phyloP scores from a whole-genome alignment of 164 flowering plant genomes.

The Santalum album region DNA sequence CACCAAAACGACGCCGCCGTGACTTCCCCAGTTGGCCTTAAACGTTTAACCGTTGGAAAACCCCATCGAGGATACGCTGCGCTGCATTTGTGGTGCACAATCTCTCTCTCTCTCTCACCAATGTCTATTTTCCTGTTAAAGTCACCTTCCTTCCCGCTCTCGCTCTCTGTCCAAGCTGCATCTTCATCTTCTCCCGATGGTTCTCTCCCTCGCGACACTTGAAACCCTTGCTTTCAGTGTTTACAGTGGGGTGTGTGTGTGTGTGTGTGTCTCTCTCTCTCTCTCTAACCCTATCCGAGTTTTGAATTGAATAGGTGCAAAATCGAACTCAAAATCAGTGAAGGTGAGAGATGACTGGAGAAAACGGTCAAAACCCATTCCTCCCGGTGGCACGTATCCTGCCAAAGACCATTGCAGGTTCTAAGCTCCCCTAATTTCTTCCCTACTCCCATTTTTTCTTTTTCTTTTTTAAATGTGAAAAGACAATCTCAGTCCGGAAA shows the following conservation, averaged over 20 bases:
- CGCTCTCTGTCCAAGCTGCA: conserved; percentile 13
- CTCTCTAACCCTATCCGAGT: not conserved
- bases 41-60: too few species aligned
- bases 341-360: conserved; percentile 85
- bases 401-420: conserved; percentile 99
- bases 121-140: conserved; percentile 11
- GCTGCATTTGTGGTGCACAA: not conserved
- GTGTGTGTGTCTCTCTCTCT: conserved; percentile 1
- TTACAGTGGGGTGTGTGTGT: too few species aligned
- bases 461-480: not conserved
- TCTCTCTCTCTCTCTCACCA: not conserved
- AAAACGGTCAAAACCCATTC: conserved; percentile 69
- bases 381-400: conserved; percentile 91
- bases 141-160: conserved; percentile 12
- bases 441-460: not conserved
- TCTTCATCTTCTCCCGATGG: conserved; percentile 18
- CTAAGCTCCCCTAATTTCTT: not conserved
- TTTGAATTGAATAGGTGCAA: conserved; percentile 4
- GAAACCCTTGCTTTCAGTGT: too few species aligned
- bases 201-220: conserved; percentile 3
- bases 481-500: too few species aligned
- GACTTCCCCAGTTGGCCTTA: too few species aligned
- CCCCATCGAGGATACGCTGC: too few species aligned
- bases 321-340: conserved; percentile 20
- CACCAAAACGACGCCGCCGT: too few species aligned